phyloP scores from a whole-genome alignment of 768 basidiomycete species.

The Rhodocollybia butyracea region DNA sequence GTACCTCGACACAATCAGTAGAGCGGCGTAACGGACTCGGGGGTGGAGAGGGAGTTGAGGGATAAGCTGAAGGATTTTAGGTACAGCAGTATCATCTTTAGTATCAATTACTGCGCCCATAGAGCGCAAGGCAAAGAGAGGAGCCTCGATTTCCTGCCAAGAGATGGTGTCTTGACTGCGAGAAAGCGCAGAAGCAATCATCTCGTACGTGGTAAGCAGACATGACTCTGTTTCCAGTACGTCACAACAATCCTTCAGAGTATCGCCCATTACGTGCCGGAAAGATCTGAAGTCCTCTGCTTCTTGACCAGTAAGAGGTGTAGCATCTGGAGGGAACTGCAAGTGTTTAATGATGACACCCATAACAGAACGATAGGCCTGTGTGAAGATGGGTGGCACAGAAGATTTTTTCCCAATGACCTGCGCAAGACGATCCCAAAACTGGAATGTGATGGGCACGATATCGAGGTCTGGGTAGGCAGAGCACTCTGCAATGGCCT shows the following conservation, averaged over 20 bases:
- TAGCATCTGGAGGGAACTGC: slow-evolving; percentile 79
- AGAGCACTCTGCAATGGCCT: slow-evolving; percentile 91
- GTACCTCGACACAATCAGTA: slow-evolving; percentile 93
- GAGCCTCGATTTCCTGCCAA: slow-evolving; percentile 98
- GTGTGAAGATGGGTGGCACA: slow-evolving; percentile 71
- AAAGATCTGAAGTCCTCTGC: slow-evolving; percentile 92
- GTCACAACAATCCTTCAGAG: slow-evolving; percentile 96
- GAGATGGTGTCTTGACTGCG: slow-evolving; percentile 53
- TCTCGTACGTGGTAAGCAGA: slow-evolving; percentile 74
- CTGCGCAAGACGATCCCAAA: slow-evolving; percentile 98
- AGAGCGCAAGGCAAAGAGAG: slow-evolving; percentile 94
- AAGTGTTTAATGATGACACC: slow-evolving; percentile 84
- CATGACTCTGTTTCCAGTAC: slow-evolving; percentile 88
- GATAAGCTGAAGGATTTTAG: slow-evolving; percentile 93
- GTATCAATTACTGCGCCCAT: slow-evolving; percentile 95
- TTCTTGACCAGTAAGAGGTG: slow-evolving; percentile 72
- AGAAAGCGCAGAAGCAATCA: slow-evolving; percentile 72
- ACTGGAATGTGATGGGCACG: slow-evolving; percentile 95
- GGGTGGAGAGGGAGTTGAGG: slow-evolving; percentile 88
- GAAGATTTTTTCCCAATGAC: slow-evolving; percentile 74
- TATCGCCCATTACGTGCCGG: slow-evolving; percentile 98
- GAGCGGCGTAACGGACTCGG: slow-evolving; percentile 89
- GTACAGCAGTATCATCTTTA: slow-evolving; percentile 80
- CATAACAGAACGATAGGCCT: slow-evolving; percentile 85
- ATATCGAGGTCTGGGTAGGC: slow-evolving; percentile 93